A percentile compares a stretch with the other conserved stretches of the same genome.
These are phyloP conservation scores for Rhodosporidiobolus sp. DNA, from an alignment of 768 basidiomycete genomes.

Conservation along the genomic window DNA sequence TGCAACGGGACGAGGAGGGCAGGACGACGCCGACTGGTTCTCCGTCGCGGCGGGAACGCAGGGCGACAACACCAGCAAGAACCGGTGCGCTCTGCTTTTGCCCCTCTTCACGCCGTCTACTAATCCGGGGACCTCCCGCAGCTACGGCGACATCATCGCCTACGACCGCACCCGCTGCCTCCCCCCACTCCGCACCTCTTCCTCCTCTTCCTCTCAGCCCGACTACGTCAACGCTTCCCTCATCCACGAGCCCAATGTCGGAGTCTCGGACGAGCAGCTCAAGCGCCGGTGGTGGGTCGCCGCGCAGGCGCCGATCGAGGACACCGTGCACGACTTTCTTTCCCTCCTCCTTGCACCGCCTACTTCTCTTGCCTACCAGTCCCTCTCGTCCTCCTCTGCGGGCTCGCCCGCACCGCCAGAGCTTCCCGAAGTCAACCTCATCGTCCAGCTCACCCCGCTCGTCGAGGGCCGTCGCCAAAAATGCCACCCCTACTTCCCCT, in stretches of 20 bases:
- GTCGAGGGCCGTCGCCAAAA: slow-evolving; percentile 69
- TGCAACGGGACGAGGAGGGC: not conserved
- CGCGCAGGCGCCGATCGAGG: slow-evolving; percentile 71
- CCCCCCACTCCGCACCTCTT: slow-evolving; percentile 48
- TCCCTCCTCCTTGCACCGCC: slow-evolving; percentile 57
- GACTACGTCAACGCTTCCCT: slow-evolving; percentile 78
- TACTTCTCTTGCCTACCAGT: slow-evolving; percentile 35
- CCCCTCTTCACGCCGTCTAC: not conserved
- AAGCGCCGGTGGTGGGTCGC: slow-evolving; percentile 75
- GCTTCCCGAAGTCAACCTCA: slow-evolving; percentile 51
- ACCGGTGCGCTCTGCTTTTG: slow-evolving; percentile 9
- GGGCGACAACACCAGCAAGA: slow-evolving; percentile 5
- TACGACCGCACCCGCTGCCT: slow-evolving; percentile 77
- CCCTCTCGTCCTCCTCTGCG: too few species aligned
- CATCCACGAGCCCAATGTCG: slow-evolving; percentile 69
- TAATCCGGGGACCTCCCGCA: not conserved
- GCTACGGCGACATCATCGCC: slow-evolving; percentile 69
- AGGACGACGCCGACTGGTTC: not conserved
- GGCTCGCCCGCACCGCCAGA: slow-evolving; percentile 29
- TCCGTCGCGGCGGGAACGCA: not conserved
- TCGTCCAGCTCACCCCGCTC: slow-evolving; percentile 76
- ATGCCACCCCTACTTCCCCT: slow-evolving; percentile 74
- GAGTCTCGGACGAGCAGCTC: not conserved
- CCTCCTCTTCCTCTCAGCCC: not conserved
- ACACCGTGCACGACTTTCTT: slow-evolving; percentile 72